Conservation (phyloP, 23 red algal genomes). For the Gracilaria caudata region DNA sequence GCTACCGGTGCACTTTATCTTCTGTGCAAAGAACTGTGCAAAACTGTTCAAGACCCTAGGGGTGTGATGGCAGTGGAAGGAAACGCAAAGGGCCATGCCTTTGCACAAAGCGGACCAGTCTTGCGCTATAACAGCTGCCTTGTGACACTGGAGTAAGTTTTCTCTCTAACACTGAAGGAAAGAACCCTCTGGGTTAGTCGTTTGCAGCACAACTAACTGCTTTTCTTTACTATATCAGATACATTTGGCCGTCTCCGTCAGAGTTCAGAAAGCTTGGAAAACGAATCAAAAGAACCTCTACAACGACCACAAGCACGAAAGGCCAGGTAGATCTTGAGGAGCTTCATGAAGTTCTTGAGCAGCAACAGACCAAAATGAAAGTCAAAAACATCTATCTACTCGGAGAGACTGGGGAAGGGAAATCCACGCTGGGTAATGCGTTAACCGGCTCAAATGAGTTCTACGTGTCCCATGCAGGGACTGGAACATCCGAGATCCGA, state of each 20-base stretch:
- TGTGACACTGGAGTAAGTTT: background rate
- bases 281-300: background rate
- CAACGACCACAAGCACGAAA: background rate
- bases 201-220: too few relatives aligned
- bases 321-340: background rate
- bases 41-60: background rate
- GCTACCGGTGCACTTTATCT: background rate
- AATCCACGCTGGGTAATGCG: background rate
- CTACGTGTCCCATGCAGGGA: background rate
- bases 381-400: background rate
- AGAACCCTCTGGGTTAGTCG: too few relatives aligned
- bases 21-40: background rate
- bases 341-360: background rate
- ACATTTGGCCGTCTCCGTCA: background rate
- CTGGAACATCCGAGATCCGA: background rate
- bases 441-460: background rate
- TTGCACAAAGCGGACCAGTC: background rate
- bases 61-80: background rate
- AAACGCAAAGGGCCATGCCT: background rate
- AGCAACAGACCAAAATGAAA: background rate
- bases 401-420: background rate
- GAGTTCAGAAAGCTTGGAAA: background rate
- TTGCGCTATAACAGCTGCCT: background rate
- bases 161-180: too few relatives aligned
- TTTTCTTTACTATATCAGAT: background rate